Conservation (phyloP, 371 early-diverging fungal species). For the Haplosporangium sp. region DNA sequence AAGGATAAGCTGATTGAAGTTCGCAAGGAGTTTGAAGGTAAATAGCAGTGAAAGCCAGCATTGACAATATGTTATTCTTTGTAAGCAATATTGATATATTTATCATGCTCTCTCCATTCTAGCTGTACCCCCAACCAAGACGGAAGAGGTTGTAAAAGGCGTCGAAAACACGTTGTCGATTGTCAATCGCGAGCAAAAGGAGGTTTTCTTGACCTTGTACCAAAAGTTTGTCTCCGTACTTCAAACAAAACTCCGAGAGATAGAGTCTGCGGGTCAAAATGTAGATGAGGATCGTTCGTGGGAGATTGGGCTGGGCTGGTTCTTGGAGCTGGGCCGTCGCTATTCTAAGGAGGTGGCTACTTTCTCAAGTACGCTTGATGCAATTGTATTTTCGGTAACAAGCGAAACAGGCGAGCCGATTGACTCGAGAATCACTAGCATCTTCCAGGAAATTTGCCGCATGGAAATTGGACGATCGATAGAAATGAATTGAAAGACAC, state of each 20-base stretch:
- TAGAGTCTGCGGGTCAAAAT: constrained; percentile 61
- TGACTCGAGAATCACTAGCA: constrained; percentile 62
- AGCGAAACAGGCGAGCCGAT: constrained; percentile 41
- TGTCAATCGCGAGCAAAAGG: constrained; percentile 84
- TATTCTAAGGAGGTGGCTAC: constrained; percentile 75
- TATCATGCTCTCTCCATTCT: constrained; percentile 6
- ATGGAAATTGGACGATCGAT: constrained; percentile 56
- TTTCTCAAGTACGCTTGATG: constrained; percentile 74
- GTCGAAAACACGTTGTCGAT: constrained; percentile 74
- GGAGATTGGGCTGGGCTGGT: constrained; percentile 86
- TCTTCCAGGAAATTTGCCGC: constrained; percentile 69
- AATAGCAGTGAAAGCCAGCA: not conserved
- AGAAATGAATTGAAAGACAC: constrained; percentile 32
- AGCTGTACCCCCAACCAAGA: constrained; percentile 55
- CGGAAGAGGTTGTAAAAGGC: constrained; percentile 57
- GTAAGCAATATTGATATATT: not conserved
- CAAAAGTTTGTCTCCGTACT: constrained; percentile 78
- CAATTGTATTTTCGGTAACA: constrained; percentile 75
- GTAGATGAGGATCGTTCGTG: constrained; percentile 65
- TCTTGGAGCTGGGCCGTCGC: constrained; percentile 84
- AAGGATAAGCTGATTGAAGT: constrained; percentile 64
- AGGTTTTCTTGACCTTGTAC: constrained; percentile 81
- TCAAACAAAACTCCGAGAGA: constrained; percentile 56
- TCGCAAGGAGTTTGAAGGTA: constrained; percentile 52
- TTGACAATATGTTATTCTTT: not conserved